These are phyloP conservation scores for Polygonum maritimum DNA, from an alignment of 148 eudicot genomes.

Conservation along the genomic window DNA sequence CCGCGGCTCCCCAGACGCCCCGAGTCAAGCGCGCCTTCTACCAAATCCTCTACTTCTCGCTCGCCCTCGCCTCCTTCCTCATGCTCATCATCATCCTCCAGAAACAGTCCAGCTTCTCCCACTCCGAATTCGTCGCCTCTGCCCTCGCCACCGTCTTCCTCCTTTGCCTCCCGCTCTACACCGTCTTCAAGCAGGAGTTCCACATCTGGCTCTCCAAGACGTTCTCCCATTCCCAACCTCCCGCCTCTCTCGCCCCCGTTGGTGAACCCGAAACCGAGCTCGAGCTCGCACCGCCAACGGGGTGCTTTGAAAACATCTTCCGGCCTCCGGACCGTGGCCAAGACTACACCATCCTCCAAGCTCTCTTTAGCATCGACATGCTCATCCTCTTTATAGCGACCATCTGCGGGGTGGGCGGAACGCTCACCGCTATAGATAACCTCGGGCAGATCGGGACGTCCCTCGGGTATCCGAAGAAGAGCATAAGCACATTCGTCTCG, in stretches of 20 bases:
- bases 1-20: slow-evolving; percentile 13
- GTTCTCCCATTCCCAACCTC: neutral
- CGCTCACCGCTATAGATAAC: slow-evolving; percentile 36
- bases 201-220: slow-evolving; percentile 6
- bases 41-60: slow-evolving; percentile 31
- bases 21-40: slow-evolving; percentile 26
- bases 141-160: slow-evolving; percentile 18
- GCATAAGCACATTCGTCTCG: slow-evolving; percentile 35
- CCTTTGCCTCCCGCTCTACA: slow-evolving; percentile 19
- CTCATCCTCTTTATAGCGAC: slow-evolving; percentile 22
- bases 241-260: neutral
- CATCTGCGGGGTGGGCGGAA: slow-evolving; percentile 31
- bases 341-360: slow-evolving; percentile 36
- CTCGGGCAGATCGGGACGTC: slow-evolving; percentile 38
- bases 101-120: slow-evolving; percentile 16
- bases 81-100: slow-evolving; percentile 30
- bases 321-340: slow-evolving; percentile 28
- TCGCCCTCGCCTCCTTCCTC: slow-evolving; percentile 34
- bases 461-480: slow-evolving; percentile 24
- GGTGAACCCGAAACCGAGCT: neutral
- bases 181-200: slow-evolving; percentile 26
- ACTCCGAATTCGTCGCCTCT: slow-evolving; percentile 20
- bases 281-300: neutral
- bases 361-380: slow-evolving; percentile 38
- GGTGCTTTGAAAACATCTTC: slow-evolving; percentile 22